These are phyloP conservation scores for Meredithiella fracta DNA, from an alignment of 2,329 filamentous ascomycete genomes.

Conservation along the genomic window DNA sequence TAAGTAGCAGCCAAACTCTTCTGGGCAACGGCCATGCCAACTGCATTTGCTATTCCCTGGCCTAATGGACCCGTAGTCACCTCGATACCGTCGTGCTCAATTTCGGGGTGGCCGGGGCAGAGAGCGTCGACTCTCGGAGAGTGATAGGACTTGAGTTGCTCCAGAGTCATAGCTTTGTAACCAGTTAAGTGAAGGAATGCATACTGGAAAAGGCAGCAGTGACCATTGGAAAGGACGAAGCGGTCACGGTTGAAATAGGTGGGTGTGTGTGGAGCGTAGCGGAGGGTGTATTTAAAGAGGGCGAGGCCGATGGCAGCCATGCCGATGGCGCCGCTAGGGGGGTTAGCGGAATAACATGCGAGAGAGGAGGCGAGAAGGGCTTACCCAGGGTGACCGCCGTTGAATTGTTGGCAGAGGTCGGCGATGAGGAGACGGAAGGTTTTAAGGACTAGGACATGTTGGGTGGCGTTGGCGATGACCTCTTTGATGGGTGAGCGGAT, in stretches of 20 bases:
- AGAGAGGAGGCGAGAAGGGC: conserved; percentile 14
- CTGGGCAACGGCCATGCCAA: conserved; percentile 40
- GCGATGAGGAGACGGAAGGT: conserved; percentile 48
- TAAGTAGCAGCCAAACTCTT: conserved; percentile 39
- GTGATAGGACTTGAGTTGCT: conserved; percentile 40
- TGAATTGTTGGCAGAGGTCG: conserved; percentile 54
- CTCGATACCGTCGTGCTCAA: conserved; percentile 40
- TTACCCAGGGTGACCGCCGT: conserved; percentile 51
- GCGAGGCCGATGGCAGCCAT: conserved; percentile 47
- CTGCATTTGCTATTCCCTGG: conserved; percentile 43
- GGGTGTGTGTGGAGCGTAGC: conserved; percentile 38
- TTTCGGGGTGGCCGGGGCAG: conserved; percentile 41
- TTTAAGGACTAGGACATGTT: conserved; percentile 34
- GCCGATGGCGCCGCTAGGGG: conserved; percentile 31
- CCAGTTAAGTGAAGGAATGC: conserved; percentile 35
- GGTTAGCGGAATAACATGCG: background rate
- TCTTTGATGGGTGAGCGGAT: background rate
- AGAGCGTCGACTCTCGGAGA: conserved; percentile 28
- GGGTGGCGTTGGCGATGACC: background rate
- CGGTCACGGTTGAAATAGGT: conserved; percentile 45
- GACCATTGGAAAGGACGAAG: conserved; percentile 62
- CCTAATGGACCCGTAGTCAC: conserved; percentile 43
- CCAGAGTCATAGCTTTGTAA: conserved; percentile 37
- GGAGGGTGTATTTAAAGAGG: conserved; percentile 45
- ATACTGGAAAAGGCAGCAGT: conserved; percentile 39